Evolutionary conservation across 2,329 filamentous ascomycete species (phyloP).

Genomic region (Stachybotrys chartarum): DNA sequence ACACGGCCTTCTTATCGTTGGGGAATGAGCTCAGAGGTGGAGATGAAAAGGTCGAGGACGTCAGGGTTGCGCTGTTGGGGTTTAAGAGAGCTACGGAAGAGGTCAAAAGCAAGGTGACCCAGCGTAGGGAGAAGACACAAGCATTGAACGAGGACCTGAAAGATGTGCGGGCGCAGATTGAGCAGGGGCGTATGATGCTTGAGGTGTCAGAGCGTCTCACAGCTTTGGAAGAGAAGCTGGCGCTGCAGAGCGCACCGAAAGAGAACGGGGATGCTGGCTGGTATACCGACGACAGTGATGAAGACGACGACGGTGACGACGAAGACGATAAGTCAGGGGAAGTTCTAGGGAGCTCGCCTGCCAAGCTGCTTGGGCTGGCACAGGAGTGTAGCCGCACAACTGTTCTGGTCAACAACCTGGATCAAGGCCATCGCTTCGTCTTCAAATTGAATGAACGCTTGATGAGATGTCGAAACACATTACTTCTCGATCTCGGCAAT

Average conservation of each 20-base stretch:
- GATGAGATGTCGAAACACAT: conserved; percentile 45
- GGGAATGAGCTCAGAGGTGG: conserved; percentile 78
- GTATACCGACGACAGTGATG: conserved; percentile 30
- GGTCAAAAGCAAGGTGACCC: conserved; percentile 58
- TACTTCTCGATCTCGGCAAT: conserved; percentile 47
- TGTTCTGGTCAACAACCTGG: conserved; percentile 34
- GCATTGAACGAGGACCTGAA: conserved; percentile 59
- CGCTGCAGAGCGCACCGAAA: conserved; percentile 36
- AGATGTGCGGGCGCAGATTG: conserved; percentile 55
- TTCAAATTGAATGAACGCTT: conserved; percentile 46
- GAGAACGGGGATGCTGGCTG: conserved; percentile 8
- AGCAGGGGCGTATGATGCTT: conserved; percentile 53
- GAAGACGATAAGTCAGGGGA: conserved; percentile 10
- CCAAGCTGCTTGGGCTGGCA: conserved; percentile 37
- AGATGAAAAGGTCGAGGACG: conserved; percentile 85
- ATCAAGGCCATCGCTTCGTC: conserved; percentile 41
- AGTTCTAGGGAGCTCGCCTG: conserved; percentile 37
- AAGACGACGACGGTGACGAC: conserved; percentile 25
- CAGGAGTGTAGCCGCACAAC: conserved; percentile 36
- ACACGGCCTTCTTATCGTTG: conserved; percentile 80
- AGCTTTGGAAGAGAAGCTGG: conserved; percentile 56
- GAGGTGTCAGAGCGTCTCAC: conserved; percentile 58
- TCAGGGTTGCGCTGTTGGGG: conserved; percentile 77
- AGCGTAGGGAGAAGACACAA: conserved; percentile 56
- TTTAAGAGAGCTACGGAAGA: conserved; percentile 78